These are phyloP conservation scores for Vigna angularis DNA, from an alignment of 306 rosid species.

Conservation along the genomic window DNA sequence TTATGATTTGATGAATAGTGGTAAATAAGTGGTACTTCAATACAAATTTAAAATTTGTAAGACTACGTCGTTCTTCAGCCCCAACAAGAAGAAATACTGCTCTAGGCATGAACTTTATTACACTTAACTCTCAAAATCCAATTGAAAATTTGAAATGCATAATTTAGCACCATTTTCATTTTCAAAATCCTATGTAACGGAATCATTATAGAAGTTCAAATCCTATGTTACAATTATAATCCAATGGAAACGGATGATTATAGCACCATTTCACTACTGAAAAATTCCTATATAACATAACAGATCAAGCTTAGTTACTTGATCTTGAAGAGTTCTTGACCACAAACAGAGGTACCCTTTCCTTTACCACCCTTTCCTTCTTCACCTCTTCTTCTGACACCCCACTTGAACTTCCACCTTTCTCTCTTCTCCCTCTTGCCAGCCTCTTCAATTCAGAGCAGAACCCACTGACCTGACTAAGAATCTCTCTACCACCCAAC, in stretches of 20 bases:
- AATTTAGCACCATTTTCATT: neutral
- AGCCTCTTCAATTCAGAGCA: constrained; percentile 61
- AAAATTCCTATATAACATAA: neutral
- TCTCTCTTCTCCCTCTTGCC: constrained; percentile 45
- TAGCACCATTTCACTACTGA: neutral
- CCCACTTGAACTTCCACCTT: constrained; percentile 5
- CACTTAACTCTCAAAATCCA: neutral
- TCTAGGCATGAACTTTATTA: neutral
- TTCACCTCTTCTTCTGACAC: constrained; percentile 47
- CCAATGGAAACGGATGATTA: neutral
- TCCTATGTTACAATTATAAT: too few relatives aligned
- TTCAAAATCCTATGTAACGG: neutral
- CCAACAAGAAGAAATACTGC: neutral
- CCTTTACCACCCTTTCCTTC: constrained; percentile 48
- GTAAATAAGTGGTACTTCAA: too few relatives aligned
- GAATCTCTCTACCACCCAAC: constrained; percentile 52
- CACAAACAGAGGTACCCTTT: constrained; percentile 52
- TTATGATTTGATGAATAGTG: too few relatives aligned
- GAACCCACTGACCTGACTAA: constrained; percentile 60
- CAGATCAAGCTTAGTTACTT: neutral
- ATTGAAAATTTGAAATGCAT: neutral
- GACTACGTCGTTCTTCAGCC: too few relatives aligned
- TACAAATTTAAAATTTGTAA: too few relatives aligned
- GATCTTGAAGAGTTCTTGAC: constrained; percentile 31
- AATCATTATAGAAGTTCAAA: neutral